Percentiles rank a stretch among this genome's conserved stretches.
Conservation (phyloP, 352 stramenopile genomes). For the Pythium phragmiticola region DNA sequence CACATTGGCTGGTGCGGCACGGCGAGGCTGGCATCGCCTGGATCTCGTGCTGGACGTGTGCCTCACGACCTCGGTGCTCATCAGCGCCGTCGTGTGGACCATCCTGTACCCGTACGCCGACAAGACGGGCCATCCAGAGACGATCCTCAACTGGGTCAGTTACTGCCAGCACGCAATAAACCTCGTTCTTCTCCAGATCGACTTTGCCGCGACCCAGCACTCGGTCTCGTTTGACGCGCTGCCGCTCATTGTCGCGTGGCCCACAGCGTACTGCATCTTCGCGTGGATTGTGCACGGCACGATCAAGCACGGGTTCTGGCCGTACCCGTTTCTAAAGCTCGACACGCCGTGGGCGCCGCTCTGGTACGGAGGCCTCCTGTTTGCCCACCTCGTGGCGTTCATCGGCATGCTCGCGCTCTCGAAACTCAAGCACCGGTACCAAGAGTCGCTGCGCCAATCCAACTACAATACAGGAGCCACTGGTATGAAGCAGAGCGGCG, state of each 20-base stretch:
- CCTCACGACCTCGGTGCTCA: conserved; percentile 63
- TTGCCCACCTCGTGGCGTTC: conserved; percentile 45
- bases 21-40: conserved; percentile 49
- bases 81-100: conserved; percentile 68
- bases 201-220: conserved; percentile 58
- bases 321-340: conserved; percentile 76
- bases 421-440: conserved; percentile 33
- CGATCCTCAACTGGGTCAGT: conserved; percentile 72
- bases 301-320: conserved; percentile 67
- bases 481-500: background rate
- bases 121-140: conserved; percentile 42
- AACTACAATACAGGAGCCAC: background rate
- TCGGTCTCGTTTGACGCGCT: conserved; percentile 53
- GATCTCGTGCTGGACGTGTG: conserved; percentile 71
- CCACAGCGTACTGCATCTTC: conserved; percentile 66
- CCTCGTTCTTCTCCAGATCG: conserved; percentile 62
- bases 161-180: conserved; percentile 81
- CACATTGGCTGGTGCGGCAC: conserved; percentile 13
- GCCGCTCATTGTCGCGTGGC: conserved; percentile 60
- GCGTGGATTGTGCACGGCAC: conserved; percentile 76
- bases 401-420: conserved; percentile 46
- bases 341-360: conserved; percentile 70
- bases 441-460: background rate
- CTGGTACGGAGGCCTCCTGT: conserved; percentile 65
- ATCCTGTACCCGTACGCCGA: conserved; percentile 71